Evolutionary conservation across 352 stramenopile species (phyloP).

Genomic region (Phytophthora pinifolia): DNA sequence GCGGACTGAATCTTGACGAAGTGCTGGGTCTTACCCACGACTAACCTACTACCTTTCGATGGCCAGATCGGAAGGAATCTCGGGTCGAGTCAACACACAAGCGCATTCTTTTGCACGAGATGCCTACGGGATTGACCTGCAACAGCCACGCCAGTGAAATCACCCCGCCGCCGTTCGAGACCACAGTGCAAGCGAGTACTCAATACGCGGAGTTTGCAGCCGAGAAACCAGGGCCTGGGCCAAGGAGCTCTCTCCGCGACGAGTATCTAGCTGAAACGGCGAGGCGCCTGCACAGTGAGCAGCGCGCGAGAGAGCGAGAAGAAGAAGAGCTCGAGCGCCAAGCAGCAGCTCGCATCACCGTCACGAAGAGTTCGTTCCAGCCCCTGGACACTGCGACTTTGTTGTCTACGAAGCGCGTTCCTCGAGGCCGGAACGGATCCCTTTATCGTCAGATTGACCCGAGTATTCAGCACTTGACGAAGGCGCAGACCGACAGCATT

Average conservation of each 20-base stretch:
- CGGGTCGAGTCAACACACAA: slow-evolving; percentile 48
- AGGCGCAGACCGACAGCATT: slow-evolving; percentile 70
- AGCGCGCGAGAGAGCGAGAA: slow-evolving; percentile 32
- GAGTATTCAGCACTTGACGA: slow-evolving; percentile 59
- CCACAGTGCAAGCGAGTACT: slow-evolving; percentile 53
- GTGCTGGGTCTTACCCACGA: neutral
- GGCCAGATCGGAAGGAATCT: slow-evolving; percentile 42
- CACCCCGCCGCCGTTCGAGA: slow-evolving; percentile 44
- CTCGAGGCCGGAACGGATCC: slow-evolving; percentile 54
- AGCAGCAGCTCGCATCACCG: slow-evolving; percentile 21
- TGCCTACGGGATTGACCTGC: slow-evolving; percentile 21
- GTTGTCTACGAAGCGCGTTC: slow-evolving; percentile 36
- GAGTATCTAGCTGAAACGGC: slow-evolving; percentile 45
- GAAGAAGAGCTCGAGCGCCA: slow-evolving; percentile 26
- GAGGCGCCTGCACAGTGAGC: slow-evolving; percentile 34
- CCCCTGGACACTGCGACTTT: slow-evolving; percentile 36
- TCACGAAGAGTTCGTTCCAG: slow-evolving; percentile 43
- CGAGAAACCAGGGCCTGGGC: slow-evolving; percentile 25
- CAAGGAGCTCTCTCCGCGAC: slow-evolving; percentile 49
- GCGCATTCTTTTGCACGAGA: slow-evolving; percentile 50
- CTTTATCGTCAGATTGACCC: slow-evolving; percentile 45
- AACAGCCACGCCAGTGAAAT: slow-evolving; percentile 35
- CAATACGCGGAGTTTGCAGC: slow-evolving; percentile 49
- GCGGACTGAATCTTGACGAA: neutral
- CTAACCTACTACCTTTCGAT: neutral